Evolutionary conservation across 129 eudicot genomes (phyloP), one percentile per base, ranked within the genome.

Genomic region (Flaveria brownii): DNA sequence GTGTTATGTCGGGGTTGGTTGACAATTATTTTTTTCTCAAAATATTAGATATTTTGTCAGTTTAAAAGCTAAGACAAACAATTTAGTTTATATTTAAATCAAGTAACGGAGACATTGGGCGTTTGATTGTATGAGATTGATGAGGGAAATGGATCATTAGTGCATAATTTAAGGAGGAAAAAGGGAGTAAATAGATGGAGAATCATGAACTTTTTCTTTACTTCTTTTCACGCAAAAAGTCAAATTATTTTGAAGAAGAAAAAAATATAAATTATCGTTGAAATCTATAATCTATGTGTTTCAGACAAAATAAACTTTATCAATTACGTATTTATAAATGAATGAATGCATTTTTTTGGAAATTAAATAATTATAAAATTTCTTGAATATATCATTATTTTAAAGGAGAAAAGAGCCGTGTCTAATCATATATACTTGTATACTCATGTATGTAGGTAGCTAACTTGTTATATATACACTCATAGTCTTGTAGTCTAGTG

Each of bases 121-220:
- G 9, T 22, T 61, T 26, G 30, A 17, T 20, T 52, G 68, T 28
- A 61, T 33, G 66, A 71, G 56, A 33, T 33, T 61, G 76, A 55
- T 56, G 71, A 30, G 26, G 54, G 28, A 68, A 47, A 81, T 71
- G 70, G 66, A 33, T 41, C 52, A 33, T 36, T 23, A 49, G n/a
- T 46, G 80, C 75, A 25, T 68, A 79, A 81, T 75, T 70, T 72
- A 69, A 81, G 88, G 86, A 75, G 76, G 76, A 77, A 85, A 82
- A 69, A 68, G 74, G 81, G 87, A 83, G 71, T 25, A 77, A 87
- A 77, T 67, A 76, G 54, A 77, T 47, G 59, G 72, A 12, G 78
- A 26, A 78, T 79, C 74, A 78, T 80, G 13, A 80, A 68, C 77
- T 82, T 79, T 84, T 79, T 84, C 74, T 72, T 68, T 75, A 16